Conservation (phyloP, 148 eudicot species). For the Rhododendron henanense region DNA sequence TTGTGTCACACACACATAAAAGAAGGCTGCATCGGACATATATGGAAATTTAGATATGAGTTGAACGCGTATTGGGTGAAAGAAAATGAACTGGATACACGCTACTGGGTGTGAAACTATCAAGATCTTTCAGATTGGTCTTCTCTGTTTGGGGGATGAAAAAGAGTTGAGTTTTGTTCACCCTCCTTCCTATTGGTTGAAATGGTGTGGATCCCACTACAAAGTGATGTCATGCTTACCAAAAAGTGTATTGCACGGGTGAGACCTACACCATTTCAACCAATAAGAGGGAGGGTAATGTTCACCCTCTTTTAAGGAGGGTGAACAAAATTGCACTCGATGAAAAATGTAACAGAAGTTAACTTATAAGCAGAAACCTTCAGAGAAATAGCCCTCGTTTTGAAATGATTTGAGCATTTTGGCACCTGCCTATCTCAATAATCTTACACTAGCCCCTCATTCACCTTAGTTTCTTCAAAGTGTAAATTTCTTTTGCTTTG, state of each 20-base stretch:
- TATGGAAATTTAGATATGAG: neutral
- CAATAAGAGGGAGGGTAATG: too few relatives aligned
- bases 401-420: neutral
- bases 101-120: neutral
- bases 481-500: neutral
- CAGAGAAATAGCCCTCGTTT: neutral
- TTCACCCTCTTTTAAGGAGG: too few relatives aligned
- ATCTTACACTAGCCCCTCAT: neutral
- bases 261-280: too few relatives aligned
- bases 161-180: neutral
- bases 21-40: neutral
- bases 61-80: neutral
- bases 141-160: neutral
- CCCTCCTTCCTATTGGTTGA: too few relatives aligned
- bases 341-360: neutral
- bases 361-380: neutral
- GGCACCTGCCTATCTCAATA: neutral
- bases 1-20: neutral
- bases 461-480: neutral
- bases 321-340: too few relatives aligned
- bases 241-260: too few relatives aligned
- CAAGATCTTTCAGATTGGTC: neutral
- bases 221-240: too few relatives aligned
- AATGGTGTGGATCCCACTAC: too few relatives aligned
- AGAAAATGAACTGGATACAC: neutral